Conservation (phyloP, 345 rosid species). For the Pugionium dolabratum region DNA sequence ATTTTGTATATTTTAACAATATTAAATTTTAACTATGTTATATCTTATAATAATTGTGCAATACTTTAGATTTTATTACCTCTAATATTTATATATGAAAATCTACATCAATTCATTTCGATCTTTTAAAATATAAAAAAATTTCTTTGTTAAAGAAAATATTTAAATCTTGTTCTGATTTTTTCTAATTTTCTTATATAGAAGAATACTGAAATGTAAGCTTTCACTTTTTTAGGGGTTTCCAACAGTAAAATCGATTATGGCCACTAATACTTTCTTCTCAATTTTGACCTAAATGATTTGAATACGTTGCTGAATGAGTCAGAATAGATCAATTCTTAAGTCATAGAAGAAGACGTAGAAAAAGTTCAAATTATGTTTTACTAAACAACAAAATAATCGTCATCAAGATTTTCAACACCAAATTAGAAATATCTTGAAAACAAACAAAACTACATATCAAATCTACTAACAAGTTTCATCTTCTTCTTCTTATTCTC, state of each 20-base stretch:
- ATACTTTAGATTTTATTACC: background rate
- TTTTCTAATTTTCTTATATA: no score
- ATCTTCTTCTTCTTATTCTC: background rate
- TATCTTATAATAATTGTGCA: background rate
- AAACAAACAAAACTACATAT: slow-evolving; percentile 2
- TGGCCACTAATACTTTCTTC: no score
- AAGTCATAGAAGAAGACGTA: background rate
- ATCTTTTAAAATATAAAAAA: background rate
- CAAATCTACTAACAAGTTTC: slow-evolving; percentile 3
- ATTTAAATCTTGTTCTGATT: no score
- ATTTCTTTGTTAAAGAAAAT: no score
- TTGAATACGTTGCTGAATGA: slow-evolving; percentile 7
- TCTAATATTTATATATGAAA: background rate
- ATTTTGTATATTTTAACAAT: background rate
- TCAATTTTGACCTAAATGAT: background rate
- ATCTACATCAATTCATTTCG: background rate
- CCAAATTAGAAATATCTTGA: background rate
- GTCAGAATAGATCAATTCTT: background rate
- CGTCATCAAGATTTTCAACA: background rate
- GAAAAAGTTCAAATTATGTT: background rate
- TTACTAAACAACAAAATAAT: background rate
- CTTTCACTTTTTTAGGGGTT: no score
- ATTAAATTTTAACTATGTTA: no score
- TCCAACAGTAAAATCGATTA: no score
- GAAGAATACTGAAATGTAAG: no score